Conservation (phyloP, 1,139 yeast genomes). For the Magnusiomyces ingens region DNA sequence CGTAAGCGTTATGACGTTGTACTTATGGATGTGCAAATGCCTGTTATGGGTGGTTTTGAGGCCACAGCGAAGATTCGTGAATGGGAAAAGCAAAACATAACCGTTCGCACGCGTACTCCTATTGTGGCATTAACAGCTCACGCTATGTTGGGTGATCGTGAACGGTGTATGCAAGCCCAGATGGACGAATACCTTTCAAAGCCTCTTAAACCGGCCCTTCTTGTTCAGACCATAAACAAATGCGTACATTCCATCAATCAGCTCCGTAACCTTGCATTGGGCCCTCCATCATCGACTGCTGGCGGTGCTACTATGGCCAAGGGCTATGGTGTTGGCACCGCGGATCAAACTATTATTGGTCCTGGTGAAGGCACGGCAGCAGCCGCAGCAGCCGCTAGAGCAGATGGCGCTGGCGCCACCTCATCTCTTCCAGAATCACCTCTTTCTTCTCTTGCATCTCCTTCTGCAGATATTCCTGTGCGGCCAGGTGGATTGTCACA, state of each 20-base stretch:
- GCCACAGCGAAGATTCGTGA: conserved; percentile 80
- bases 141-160: conserved; percentile 88
- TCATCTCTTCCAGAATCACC: not conserved
- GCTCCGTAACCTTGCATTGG: conserved; percentile 34
- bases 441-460: not conserved
- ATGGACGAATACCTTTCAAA: conserved; percentile 89
- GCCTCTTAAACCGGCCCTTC: conserved; percentile 74
- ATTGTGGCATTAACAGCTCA: conserved; percentile 87
- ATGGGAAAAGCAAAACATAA: conserved; percentile 77
- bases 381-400: not conserved
- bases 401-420: not conserved
- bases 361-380: conserved; percentile 2
- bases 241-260: conserved; percentile 54
- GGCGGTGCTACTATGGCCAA: conserved; percentile 14
- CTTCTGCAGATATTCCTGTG: conserved; percentile 1
- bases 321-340: conserved; percentile 17
- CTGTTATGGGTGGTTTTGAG: conserved; percentile 91
- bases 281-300: conserved; percentile 26
- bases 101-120: conserved; percentile 73
- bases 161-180: conserved; percentile 75
- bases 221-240: conserved; percentile 78
- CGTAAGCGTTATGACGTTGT: conserved; percentile 67
- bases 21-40: conserved; percentile 93
- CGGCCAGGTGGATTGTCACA: conserved; percentile 15
- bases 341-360: conserved; percentile 15